Evolutionary conservation across 345 rosid species (phyloP).

Genomic region (Eucalyptus decipiens): DNA sequence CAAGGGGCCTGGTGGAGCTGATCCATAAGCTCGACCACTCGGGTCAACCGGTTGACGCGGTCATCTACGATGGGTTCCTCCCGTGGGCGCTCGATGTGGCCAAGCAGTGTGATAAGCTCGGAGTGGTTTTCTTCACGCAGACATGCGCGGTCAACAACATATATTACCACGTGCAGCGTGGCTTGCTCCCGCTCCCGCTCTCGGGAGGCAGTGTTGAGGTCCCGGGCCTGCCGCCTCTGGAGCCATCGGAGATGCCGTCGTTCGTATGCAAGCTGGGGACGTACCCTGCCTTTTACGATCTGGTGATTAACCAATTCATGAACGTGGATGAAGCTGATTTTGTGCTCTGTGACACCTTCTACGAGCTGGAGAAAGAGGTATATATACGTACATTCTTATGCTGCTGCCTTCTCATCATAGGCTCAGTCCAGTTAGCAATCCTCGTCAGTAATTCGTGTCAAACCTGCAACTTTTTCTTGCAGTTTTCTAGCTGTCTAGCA

Average conservation of each 20-base stretch:
- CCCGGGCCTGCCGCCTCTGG: conserved; percentile 21
- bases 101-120: conserved; percentile 7
- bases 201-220: background rate
- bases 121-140: conserved; percentile 17
- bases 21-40: background rate
- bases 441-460: background rate
- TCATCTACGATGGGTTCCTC: conserved; percentile 12
- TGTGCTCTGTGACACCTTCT: conserved; percentile 10
- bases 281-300: background rate
- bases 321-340: conserved; percentile 14
- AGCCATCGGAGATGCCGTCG: conserved; percentile 7
- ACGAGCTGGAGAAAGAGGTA: conserved; percentile 19
- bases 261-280: background rate
- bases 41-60: background rate
- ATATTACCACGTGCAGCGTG: conserved; percentile 4
- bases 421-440: background rate
- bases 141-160: conserved; percentile 16
- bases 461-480: background rate
- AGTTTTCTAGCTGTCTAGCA: background rate
- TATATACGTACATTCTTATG: background rate
- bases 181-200: conserved; percentile 3
- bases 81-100: conserved; percentile 29
- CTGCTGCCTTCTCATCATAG: background rate
- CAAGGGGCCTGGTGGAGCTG: background rate
- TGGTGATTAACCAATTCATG: conserved; percentile 6